Percentiles rank a stretch among this genome's conserved stretches.
Conservation (phyloP, 1,139 yeast species). For the Lodderomyces metapsilosis region DNA sequence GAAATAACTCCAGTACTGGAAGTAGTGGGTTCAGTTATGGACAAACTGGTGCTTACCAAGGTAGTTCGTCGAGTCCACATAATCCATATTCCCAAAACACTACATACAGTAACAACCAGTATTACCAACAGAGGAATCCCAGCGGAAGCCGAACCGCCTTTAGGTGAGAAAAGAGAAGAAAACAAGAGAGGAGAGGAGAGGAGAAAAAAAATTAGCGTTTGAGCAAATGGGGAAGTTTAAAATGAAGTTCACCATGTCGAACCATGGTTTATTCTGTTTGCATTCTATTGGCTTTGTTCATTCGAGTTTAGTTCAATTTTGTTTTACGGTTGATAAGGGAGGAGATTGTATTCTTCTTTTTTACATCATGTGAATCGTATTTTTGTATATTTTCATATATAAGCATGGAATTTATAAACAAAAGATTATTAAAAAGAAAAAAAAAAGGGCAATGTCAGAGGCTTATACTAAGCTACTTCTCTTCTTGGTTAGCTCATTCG, state of each 20-base stretch:
- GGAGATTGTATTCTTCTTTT: too few species aligned
- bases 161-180: neutral
- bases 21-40: slow-evolving; percentile 16
- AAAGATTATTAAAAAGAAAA: neutral
- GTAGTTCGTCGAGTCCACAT: slow-evolving; percentile 12
- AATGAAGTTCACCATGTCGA: too few species aligned
- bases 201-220: too few species aligned
- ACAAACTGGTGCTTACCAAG: slow-evolving; percentile 12
- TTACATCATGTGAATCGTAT: too few species aligned
- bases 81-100: slow-evolving; percentile 10
- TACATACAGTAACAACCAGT: slow-evolving; percentile 10
- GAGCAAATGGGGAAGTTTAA: too few species aligned
- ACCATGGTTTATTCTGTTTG: too few species aligned
- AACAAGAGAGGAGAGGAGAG: neutral
- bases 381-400: neutral
- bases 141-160: slow-evolving; percentile 3
- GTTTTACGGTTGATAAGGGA: too few species aligned
- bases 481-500: slow-evolving; percentile 1
- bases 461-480: neutral
- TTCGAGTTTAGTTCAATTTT: neutral
- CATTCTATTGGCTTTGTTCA: too few species aligned
- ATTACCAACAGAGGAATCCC: slow-evolving; percentile 6
- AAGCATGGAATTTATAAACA: neutral
- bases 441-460: neutral
- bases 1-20: slow-evolving; percentile 4